Evolutionary conservation across 202 grass and related monocot genomes (phyloP).

Genomic region (Setaria italica): DNA sequence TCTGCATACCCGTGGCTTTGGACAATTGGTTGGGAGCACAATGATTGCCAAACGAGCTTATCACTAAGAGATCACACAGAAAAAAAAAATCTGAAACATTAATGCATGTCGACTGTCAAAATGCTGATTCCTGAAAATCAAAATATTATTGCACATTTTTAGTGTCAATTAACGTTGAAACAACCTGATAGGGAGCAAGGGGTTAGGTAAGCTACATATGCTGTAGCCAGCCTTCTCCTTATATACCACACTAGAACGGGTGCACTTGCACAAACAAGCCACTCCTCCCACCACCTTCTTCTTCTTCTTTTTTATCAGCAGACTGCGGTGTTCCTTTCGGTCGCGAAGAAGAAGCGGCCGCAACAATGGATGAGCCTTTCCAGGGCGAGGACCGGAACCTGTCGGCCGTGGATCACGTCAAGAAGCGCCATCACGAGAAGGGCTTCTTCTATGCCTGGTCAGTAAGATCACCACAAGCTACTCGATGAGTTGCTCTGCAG

Average conservation of each 20-base stretch:
- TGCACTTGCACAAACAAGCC: slow-evolving; percentile 31
- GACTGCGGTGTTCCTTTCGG: neutral
- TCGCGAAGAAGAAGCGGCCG: neutral
- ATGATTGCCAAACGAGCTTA: slow-evolving; percentile 16
- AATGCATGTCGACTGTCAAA: neutral
- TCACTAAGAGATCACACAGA: neutral
- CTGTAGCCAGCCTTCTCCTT: slow-evolving; percentile 35
- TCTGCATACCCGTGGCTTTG: neutral
- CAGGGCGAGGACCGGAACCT: slow-evolving; percentile 37
- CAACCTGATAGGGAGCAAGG: neutral
- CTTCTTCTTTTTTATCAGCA: neutral
- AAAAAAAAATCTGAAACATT: slow-evolving; percentile 15
- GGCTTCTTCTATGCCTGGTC: slow-evolving; percentile 67
- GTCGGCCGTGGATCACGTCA: slow-evolving; percentile 55
- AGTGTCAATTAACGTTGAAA: slow-evolving; percentile 26
- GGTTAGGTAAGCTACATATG: slow-evolving; percentile 19
- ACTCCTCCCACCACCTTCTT: neutral
- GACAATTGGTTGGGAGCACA: slow-evolving; percentile 30
- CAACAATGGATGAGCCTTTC: slow-evolving; percentile 36
- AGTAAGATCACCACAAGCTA: slow-evolving; percentile 3
- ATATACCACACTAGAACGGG: slow-evolving; percentile 28
- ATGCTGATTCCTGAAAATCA: slow-evolving; percentile 1
- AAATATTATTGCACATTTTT: neutral
- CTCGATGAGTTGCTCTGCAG: neutral
- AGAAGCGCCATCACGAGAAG: slow-evolving; percentile 65